These are phyloP conservation scores for Metarhizium sp. DNA, from an alignment of 2,329 filamentous ascomycete species.

Conservation along the genomic window DNA sequence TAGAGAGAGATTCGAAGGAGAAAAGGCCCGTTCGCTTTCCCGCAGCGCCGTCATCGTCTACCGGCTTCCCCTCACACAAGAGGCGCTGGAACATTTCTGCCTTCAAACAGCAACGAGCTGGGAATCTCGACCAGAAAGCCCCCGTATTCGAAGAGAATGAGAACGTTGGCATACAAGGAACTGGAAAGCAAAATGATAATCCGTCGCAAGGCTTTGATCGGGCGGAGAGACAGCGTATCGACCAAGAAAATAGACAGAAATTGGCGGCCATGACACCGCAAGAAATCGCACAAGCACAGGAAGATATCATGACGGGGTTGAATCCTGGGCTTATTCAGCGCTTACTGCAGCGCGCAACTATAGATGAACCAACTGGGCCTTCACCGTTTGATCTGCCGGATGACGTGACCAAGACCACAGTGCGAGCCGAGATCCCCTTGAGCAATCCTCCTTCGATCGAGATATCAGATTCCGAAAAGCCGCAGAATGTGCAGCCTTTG, in stretches of 20 bases:
- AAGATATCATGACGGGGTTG: conserved; percentile 70
- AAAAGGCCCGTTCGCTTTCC: conserved; percentile 54
- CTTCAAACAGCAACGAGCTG: conserved; percentile 56
- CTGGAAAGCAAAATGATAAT: not conserved
- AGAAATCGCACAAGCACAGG: conserved; percentile 72
- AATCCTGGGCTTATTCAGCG: conserved; percentile 68
- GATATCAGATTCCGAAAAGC: not conserved
- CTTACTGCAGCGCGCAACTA: conserved; percentile 65
- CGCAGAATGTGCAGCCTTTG: not conserved
- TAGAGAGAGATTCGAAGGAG: conserved; percentile 57
- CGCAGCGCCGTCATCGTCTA: conserved; percentile 32
- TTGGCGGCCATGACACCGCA: conserved; percentile 69
- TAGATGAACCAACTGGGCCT: conserved; percentile 48
- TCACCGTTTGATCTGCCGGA: conserved; percentile 31
- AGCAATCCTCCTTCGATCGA: not conserved
- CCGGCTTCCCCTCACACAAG: conserved; percentile 84
- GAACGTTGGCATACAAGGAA: not conserved
- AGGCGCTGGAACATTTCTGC: conserved; percentile 64
- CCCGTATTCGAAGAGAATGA: conserved; percentile 1
- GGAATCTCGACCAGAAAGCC: conserved; percentile 10
- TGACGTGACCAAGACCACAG: not conserved
- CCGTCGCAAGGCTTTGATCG: conserved; percentile 24
- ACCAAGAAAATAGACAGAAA: conserved; percentile 68
- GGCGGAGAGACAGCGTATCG: conserved; percentile 63
- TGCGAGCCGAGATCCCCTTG: not conserved